These are phyloP conservation scores for Oxytropis ochrocephala DNA, from an alignment of 306 rosid species.

Conservation along the genomic window DNA sequence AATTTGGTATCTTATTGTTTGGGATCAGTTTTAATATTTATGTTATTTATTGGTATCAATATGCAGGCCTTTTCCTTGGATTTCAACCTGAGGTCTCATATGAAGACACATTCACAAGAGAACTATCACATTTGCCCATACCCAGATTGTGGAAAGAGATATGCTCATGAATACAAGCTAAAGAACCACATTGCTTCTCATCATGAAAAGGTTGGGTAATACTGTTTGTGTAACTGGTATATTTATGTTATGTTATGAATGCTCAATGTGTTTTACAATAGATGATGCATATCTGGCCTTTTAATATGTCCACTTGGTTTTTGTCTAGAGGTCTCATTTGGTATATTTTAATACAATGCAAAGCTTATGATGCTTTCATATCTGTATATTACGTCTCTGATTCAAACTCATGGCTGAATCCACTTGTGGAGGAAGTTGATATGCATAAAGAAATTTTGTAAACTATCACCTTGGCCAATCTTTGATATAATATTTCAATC, in stretches of 20 bases:
- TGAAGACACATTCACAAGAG: constrained; percentile 98
- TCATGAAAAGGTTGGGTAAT: constrained; percentile 78
- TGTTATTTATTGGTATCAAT: constrained; percentile 2
- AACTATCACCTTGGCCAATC: neutral
- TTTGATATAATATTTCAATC: constrained; percentile 9
- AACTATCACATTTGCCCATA: constrained; percentile 93
- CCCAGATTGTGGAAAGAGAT: constrained; percentile 95
- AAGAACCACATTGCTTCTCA: constrained; percentile 85
- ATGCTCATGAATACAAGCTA: constrained; percentile 95
- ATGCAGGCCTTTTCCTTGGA: constrained; percentile 92
- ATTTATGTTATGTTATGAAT: neutral
- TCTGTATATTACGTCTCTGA: neutral
- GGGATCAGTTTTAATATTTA: neutral
- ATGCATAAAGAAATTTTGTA: neutral
- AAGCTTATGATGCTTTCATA: neutral
- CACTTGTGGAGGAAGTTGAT: neutral
- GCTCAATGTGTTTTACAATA: constrained; percentile 14
- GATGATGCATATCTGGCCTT: neutral
- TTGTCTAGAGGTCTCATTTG: neutral
- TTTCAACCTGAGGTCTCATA: constrained; percentile 88
- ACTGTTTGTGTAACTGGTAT: neutral
- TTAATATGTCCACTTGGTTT: neutral
- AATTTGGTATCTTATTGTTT: neutral
- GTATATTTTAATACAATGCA: neutral
- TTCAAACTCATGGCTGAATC: neutral